Evolutionary conservation across 1,284 basidiomycete genomes (phyloP).

Genomic region (Agroathelia rolfsii): DNA sequence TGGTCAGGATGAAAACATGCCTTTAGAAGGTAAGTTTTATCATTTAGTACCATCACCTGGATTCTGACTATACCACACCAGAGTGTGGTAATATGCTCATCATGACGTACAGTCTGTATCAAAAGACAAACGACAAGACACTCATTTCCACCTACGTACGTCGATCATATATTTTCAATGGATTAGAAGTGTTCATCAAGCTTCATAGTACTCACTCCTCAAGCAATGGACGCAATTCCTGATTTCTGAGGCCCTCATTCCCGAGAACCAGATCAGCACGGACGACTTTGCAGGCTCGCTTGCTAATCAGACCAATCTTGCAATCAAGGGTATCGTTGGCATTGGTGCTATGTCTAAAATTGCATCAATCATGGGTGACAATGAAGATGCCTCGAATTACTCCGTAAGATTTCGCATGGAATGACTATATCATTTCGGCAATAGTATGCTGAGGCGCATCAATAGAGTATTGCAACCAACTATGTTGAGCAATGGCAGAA

Average conservation of each 20-base stretch:
- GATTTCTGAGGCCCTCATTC: conserved; percentile 54
- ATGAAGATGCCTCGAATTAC: conserved; percentile 40
- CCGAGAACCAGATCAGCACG: conserved; percentile 54
- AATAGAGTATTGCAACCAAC: conserved; percentile 40
- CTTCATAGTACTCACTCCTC: conserved; percentile 39
- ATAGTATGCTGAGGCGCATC: conserved; percentile 1
- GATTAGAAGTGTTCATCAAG: background rate
- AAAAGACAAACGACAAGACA: conserved; percentile 44
- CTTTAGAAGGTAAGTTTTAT: conserved; percentile 40
- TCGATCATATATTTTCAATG: conserved; percentile 9
- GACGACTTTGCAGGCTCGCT: conserved; percentile 64
- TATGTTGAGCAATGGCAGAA: conserved; percentile 49
- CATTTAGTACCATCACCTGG: background rate
- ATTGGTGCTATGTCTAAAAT: conserved; percentile 63
- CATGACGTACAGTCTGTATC: conserved; percentile 62
- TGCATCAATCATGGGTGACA: conserved; percentile 39
- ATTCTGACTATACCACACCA: conserved; percentile 14
- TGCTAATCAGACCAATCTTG: conserved; percentile 71
- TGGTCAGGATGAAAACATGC: conserved; percentile 51
- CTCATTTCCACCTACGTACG: conserved; percentile 44
- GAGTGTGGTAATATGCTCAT: conserved; percentile 71
- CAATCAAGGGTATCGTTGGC: conserved; percentile 69
- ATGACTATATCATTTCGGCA: too few relatives aligned
- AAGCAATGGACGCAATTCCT: conserved; percentile 69
- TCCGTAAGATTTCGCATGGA: conserved; percentile 40